Percentiles rank a stretch among this genome's conserved stretches.
Evolutionary conservation across 805 yeast species (phyloP).

Genomic region (Saccharomycopsis sp.): DNA sequence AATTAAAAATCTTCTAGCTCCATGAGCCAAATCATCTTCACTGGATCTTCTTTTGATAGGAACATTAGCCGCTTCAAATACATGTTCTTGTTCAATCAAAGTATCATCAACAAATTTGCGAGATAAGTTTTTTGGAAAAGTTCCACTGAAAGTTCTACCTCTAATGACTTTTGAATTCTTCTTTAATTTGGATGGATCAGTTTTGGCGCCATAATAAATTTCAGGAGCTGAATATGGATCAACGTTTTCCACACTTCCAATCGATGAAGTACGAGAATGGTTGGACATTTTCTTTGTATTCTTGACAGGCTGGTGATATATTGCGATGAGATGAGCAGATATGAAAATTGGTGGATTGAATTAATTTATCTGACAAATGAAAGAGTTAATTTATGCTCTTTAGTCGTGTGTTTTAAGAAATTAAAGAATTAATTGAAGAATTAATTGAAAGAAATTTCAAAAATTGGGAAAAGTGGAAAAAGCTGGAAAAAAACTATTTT

Average conservation of each 20-base stretch:
- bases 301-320: too few relatives aligned
- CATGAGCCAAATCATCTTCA: slow-evolving; percentile 32
- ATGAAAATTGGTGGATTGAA: too few relatives aligned
- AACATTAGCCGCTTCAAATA: slow-evolving; percentile 12
- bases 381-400: too few relatives aligned
- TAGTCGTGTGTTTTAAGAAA: too few relatives aligned
- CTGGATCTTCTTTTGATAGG: slow-evolving; percentile 40
- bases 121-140: slow-evolving; percentile 2
- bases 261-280: slow-evolving; percentile 29
- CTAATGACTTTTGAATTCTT: slow-evolving; percentile 36
- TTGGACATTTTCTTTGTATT: too few relatives aligned
- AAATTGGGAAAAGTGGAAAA: too few relatives aligned
- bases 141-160: slow-evolving; percentile 34
- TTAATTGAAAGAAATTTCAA: too few relatives aligned
- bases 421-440: too few relatives aligned
- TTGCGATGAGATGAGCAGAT: background rate
- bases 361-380: too few relatives aligned
- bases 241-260: slow-evolving; percentile 30
- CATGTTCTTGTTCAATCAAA: background rate
- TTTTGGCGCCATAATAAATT: slow-evolving; percentile 54
- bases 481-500: too few relatives aligned
- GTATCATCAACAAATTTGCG: slow-evolving; percentile 1
- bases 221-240: slow-evolving; percentile 67
- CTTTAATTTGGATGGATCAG: slow-evolving; percentile 39
- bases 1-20: slow-evolving; percentile 43